A percentile compares a stretch with the other conserved stretches of the same genome.
These are phyloP conservation scores for Plasmodium inui DNA, from an alignment of 169 alveolate species.

Conservation along the genomic window DNA sequence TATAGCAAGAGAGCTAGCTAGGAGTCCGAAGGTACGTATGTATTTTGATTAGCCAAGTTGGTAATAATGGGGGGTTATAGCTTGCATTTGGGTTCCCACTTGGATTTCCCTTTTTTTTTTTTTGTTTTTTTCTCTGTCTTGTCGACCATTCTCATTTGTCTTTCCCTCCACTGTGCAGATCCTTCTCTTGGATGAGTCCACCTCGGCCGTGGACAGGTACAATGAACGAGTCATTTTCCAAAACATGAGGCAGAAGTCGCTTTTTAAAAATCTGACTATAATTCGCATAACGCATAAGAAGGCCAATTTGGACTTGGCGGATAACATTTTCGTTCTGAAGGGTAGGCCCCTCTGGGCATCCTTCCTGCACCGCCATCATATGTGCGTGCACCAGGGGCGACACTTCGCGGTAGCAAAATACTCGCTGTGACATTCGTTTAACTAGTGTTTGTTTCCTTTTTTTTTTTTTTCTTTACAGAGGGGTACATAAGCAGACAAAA, in stretches of 20 bases:
- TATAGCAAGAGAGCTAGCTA: conserved; percentile 83
- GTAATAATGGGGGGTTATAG: not conserved
- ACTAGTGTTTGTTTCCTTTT: not conserved
- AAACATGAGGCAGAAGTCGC: conserved; percentile 44
- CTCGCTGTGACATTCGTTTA: not conserved
- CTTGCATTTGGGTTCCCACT: not conserved
- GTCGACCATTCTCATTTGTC: not conserved
- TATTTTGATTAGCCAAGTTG: not conserved
- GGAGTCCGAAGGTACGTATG: conserved; percentile 73
- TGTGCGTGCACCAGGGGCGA: not conserved
- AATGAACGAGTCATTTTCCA: conserved; percentile 73
- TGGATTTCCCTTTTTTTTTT: not conserved
- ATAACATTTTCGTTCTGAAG: conserved; percentile 45
- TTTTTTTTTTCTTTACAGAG: conserved; percentile 30
- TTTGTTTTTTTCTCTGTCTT: not conserved
- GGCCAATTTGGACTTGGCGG: conserved; percentile 51
- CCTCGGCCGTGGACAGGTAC: conserved; percentile 89
- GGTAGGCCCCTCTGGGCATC: not conserved
- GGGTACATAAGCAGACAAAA: conserved; percentile 56
- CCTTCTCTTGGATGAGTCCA: conserved; percentile 92
- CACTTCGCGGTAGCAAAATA: not conserved
- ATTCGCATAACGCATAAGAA: conserved; percentile 55
- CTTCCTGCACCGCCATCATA: not conserved
- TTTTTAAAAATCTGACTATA: conserved; percentile 31
- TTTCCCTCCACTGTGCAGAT: conserved; percentile 34